phyloP scores from a whole-genome alignment of 2,329 filamentous ascomycete genomes.

The Fusarium cyanostomum region DNA sequence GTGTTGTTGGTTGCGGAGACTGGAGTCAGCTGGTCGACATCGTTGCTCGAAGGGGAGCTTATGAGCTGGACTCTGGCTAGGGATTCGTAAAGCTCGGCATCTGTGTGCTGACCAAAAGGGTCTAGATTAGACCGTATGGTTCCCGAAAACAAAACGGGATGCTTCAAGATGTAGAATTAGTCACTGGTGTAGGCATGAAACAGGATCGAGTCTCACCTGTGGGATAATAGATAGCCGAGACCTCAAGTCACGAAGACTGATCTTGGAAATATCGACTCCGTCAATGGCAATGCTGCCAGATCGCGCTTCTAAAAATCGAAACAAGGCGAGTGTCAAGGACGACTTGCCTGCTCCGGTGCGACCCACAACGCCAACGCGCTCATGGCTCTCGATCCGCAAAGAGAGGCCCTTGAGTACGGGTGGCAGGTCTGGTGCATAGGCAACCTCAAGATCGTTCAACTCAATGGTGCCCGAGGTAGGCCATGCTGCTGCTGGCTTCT shows the following conservation, averaged over 20 bases:
- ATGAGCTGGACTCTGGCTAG: slow-evolving; percentile 74
- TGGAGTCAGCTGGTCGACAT: slow-evolving; percentile 44
- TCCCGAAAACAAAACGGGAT: slow-evolving; percentile 80
- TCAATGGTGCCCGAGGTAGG: slow-evolving; percentile 76
- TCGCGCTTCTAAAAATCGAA: slow-evolving; percentile 76
- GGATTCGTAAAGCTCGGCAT: slow-evolving; percentile 73
- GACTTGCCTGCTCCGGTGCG: slow-evolving; percentile 82
- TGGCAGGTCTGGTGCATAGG: slow-evolving; percentile 74
- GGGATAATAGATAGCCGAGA: slow-evolving; percentile 80
- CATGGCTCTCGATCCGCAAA: slow-evolving; percentile 70
- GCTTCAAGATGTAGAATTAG: slow-evolving; percentile 57
- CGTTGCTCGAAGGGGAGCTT: slow-evolving; percentile 33
- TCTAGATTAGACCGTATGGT: slow-evolving; percentile 80
- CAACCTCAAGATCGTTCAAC: slow-evolving; percentile 74
- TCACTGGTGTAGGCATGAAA: background rate
- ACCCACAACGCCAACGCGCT: slow-evolving; percentile 77
- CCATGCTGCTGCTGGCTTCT: slow-evolving; percentile 74
- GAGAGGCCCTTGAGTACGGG: slow-evolving; percentile 74
- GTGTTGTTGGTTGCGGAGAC: slow-evolving; percentile 55
- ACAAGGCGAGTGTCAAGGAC: slow-evolving; percentile 76
- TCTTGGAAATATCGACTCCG: slow-evolving; percentile 75
- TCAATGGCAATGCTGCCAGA: slow-evolving; percentile 75
- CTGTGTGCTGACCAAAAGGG: slow-evolving; percentile 74
- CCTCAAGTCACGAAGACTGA: slow-evolving; percentile 73
- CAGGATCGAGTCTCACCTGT: slow-evolving; percentile 49